phyloP scores from a whole-genome alignment of 306 rosid genomes.

The Citrullus mucosospermus region DNA sequence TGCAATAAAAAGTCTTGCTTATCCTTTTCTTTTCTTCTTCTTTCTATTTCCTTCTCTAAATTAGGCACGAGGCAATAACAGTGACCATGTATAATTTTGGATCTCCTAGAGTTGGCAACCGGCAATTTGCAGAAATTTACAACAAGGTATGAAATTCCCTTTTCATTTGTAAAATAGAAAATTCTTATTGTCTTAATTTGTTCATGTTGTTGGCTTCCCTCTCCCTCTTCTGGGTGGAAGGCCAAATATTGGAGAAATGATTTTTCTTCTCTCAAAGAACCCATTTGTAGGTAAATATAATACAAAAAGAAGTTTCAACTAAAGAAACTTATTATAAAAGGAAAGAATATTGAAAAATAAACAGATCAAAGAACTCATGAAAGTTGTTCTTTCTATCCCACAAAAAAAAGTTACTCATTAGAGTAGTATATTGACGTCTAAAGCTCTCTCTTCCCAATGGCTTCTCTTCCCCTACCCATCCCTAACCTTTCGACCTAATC shows the following conservation, averaged over 20 bases:
- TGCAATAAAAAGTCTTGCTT: constrained; percentile 3
- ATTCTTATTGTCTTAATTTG: not conserved
- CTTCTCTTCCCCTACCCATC: too few relatives aligned
- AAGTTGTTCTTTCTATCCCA: too few relatives aligned
- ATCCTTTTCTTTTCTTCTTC: not conserved
- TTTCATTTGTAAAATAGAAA: not conserved
- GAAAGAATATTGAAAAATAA: too few relatives aligned
- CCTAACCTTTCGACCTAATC: too few relatives aligned
- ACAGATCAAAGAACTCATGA: too few relatives aligned
- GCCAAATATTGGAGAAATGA: too few relatives aligned
- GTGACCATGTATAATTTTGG: constrained; percentile 93
- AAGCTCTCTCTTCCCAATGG: too few relatives aligned
- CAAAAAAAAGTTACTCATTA: too few relatives aligned
- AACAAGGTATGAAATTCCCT: constrained; percentile 46
- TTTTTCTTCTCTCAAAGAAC: too few relatives aligned
- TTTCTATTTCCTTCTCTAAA: constrained; percentile 6
- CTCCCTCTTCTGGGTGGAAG: not conserved
- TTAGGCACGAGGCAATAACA: constrained; percentile 54
- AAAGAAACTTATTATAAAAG: not conserved
- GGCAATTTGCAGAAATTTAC: constrained; percentile 73
- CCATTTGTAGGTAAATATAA: not conserved
- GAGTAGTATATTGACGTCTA: too few relatives aligned
- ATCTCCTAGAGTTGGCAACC: constrained; percentile 98
- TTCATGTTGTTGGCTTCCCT: not conserved
- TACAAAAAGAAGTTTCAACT: too few relatives aligned